Percentiles rank a stretch among this genome's conserved stretches.
Conservation (phyloP, 1,284 basidiomycete genomes). For the Malassezia brasiliensis region DNA sequence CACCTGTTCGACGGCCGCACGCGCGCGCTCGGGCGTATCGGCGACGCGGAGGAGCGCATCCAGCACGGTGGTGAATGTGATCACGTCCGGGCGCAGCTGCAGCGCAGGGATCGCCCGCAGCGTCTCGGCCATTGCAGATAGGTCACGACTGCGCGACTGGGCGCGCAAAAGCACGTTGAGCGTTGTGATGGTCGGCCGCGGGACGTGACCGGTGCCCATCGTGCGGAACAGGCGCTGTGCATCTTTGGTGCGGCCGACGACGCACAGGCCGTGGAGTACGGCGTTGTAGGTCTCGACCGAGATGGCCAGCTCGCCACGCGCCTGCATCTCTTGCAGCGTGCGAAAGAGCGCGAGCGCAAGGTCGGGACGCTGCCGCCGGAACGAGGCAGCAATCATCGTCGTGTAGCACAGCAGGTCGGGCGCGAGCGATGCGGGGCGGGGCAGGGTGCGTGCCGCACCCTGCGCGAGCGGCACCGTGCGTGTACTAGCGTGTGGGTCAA, state of each 20-base stretch:
- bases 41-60: conserved; percentile 31
- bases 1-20: conserved; percentile 20
- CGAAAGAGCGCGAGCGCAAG: conserved; percentile 25
- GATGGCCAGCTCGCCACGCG: conserved; percentile 2
- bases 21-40: conserved; percentile 17
- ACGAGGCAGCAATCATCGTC: conserved; percentile 33
- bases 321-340: conserved; percentile 11
- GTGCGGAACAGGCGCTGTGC: conserved; percentile 22
- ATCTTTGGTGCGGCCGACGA: conserved; percentile 13
- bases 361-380: conserved; percentile 15
- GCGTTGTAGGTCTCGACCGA: conserved; percentile 35
- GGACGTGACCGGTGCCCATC: conserved; percentile 25
- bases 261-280: conserved; percentile 26
- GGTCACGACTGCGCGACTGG: conserved; percentile 21
- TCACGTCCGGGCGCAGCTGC: conserved; percentile 26
- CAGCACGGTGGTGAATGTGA: conserved; percentile 37
- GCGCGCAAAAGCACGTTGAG: conserved; percentile 35
- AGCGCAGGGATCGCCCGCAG: conserved; percentile 23
- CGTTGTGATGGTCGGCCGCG: conserved; percentile 31
- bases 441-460: neutral
- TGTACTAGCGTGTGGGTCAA: conserved; percentile 1
- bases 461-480: neutral
- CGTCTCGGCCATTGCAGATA: conserved; percentile 19
- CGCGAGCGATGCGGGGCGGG: neutral
- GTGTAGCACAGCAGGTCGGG: conserved; percentile 32